A percentile compares a stretch with the other conserved stretches of the same genome.
Evolutionary conservation across 176 grass and related monocot species (phyloP).

Genomic region (Themeda triandra): DNA sequence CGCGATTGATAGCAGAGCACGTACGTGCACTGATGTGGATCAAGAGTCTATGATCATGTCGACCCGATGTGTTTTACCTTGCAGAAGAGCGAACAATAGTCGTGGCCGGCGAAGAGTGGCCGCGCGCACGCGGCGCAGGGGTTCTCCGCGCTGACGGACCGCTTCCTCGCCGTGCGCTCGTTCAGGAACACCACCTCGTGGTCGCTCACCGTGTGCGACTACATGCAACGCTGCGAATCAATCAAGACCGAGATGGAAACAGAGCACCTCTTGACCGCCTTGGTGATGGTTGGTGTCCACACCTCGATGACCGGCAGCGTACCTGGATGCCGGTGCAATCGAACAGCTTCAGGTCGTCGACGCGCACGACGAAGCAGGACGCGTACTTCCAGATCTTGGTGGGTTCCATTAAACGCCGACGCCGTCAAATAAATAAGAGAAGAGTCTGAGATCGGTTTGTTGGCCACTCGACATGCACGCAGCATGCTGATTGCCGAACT

Average conservation of each 20-base stretch:
- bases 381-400: constrained; percentile 55
- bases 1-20: too few species aligned
- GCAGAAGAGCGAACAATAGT: constrained; percentile 49
- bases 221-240: neutral
- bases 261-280: neutral
- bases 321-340: constrained; percentile 49
- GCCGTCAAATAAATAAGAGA: neutral
- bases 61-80: constrained; percentile 9
- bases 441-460: neutral
- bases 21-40: too few species aligned
- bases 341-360: constrained; percentile 45
- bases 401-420: too few species aligned
- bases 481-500: too few species aligned
- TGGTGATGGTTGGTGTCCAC: too few species aligned
- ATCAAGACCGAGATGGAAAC: neutral
- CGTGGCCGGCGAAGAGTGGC: constrained; percentile 12
- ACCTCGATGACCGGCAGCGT: neutral
- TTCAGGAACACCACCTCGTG: constrained; percentile 61
- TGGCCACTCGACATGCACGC: too few species aligned
- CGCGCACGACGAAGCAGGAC: constrained; percentile 48
- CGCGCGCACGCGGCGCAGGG: constrained; percentile 39
- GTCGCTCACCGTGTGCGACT: constrained; percentile 49
- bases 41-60: neutral
- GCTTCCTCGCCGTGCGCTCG: constrained; percentile 50
- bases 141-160: constrained; percentile 22